Percentiles rank a stretch among this genome's conserved stretches.
These are phyloP conservation scores for Mycena vitilis DNA, from an alignment of 768 basidiomycete species.

Conservation along the genomic window DNA sequence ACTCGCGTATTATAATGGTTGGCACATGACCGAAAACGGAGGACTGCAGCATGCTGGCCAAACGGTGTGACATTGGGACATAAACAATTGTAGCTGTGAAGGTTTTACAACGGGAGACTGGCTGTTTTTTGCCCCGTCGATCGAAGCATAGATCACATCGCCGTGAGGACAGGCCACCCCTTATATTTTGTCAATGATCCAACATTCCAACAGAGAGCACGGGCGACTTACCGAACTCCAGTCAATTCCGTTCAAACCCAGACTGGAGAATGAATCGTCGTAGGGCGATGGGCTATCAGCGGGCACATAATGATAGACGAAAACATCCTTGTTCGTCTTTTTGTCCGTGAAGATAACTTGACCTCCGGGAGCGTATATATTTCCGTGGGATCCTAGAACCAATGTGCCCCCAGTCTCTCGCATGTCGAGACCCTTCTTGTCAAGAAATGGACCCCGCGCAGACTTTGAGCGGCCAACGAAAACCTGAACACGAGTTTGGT, in stretches of 20 bases:
- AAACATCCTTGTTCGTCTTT: constrained; percentile 22
- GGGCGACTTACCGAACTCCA: constrained; percentile 27
- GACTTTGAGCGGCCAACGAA: constrained; percentile 31
- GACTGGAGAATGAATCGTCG: constrained; percentile 30
- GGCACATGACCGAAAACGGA: too few species aligned
- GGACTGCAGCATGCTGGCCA: too few species aligned
- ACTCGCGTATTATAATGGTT: too few species aligned
- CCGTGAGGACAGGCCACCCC: constrained; percentile 25
- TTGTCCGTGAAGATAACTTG: constrained; percentile 31
- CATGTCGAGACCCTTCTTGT: constrained; percentile 27
- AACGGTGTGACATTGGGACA: too few species aligned
- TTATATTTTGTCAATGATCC: background rate
- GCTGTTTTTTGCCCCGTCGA: too few species aligned
- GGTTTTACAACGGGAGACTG: too few species aligned
- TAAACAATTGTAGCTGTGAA: too few species aligned
- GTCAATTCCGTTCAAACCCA: constrained; percentile 33
- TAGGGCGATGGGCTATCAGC: constrained; percentile 27
- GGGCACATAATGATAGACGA: constrained; percentile 33
- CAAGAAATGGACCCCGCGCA: constrained; percentile 28
- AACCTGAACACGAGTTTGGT: constrained; percentile 1
- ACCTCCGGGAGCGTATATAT: constrained; percentile 32
- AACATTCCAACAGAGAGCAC: background rate
- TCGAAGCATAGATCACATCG: background rate
- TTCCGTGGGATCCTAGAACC: constrained; percentile 30
- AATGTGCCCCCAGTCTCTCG: constrained; percentile 27